These are phyloP conservation scores for Herpotrichia juniperi DNA, from an alignment of 2,329 filamentous ascomycete species.

Conservation along the genomic window DNA sequence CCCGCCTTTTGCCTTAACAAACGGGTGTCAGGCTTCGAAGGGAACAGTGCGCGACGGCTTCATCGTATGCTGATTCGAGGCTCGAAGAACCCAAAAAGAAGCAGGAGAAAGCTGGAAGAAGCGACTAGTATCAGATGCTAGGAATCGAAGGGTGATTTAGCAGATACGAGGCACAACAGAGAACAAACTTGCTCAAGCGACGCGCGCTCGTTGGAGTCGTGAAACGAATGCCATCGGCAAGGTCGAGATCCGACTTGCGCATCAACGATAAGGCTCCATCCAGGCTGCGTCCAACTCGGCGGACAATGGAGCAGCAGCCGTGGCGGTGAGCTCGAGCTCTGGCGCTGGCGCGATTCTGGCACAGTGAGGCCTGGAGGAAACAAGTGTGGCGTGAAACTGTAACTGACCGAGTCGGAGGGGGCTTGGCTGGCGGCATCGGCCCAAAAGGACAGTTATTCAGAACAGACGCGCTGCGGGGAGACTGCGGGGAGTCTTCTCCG, in stretches of 20 bases:
- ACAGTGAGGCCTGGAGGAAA: constrained; percentile 12
- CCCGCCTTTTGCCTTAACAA: constrained; percentile 43
- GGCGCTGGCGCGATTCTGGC: constrained; percentile 19
- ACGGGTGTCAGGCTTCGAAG: constrained; percentile 32
- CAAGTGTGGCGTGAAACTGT: constrained; percentile 39
- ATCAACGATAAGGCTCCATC: constrained; percentile 33
- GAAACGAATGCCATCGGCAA: constrained; percentile 40
- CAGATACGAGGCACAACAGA: constrained; percentile 17
- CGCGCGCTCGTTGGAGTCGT: constrained; percentile 31
- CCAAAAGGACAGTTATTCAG: constrained; percentile 7
- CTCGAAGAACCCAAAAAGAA: not conserved
- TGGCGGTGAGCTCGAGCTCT: constrained; percentile 25
- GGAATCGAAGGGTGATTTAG: constrained; percentile 4
- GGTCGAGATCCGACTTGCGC: constrained; percentile 37
- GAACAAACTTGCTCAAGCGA: constrained; percentile 19
- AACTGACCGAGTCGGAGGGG: constrained; percentile 19
- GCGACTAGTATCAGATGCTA: not conserved
- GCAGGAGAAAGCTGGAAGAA: not conserved
- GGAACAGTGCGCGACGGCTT: constrained; percentile 33
- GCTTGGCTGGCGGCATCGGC: constrained; percentile 25
- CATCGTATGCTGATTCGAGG: constrained; percentile 10
- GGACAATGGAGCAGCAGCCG: constrained; percentile 17
- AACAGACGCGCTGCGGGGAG: not conserved
- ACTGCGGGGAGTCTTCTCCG: not conserved
- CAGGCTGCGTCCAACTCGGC: constrained; percentile 31